Percentiles rank a stretch among this genome's conserved stretches.
These are phyloP conservation scores for Candida xiaguanensis DNA, from an alignment of 805 yeast genomes.

Conservation along the genomic window DNA sequence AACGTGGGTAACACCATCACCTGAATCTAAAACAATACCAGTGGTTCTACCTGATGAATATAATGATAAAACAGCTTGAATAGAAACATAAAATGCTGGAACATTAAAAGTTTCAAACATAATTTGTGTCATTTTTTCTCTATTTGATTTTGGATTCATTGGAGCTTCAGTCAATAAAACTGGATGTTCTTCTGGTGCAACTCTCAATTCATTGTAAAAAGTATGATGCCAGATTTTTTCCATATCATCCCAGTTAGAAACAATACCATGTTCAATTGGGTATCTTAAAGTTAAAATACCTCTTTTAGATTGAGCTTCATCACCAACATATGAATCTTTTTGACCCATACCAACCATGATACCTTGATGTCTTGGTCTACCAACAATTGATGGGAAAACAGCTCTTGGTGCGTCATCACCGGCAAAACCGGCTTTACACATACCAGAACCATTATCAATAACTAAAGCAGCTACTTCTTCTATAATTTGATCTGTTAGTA, in stretches of 20 bases:
- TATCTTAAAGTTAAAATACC: conserved; percentile 98
- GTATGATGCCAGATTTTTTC: conserved; percentile 99
- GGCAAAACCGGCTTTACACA: conserved; percentile 99
- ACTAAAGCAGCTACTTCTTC: conserved; percentile 62
- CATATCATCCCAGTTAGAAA: conserved; percentile 99
- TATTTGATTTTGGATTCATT: conserved; percentile 98
- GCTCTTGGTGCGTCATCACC: conserved; percentile 99
- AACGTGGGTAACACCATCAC: conserved; percentile 99
- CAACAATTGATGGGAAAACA: conserved; percentile 99
- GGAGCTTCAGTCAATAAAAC: conserved; percentile 99
- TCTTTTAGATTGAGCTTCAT: conserved; percentile 99
- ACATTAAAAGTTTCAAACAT: conserved; percentile 99
- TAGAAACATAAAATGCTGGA: conserved; percentile 98
- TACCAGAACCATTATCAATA: conserved; percentile 99
- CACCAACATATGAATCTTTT: conserved; percentile 99
- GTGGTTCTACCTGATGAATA: conserved; percentile 99
- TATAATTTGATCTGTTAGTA: conserved; percentile 20
- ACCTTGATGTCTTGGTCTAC: conserved; percentile 99
- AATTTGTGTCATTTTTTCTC: conserved; percentile 99
- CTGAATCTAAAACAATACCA: conserved; percentile 98
- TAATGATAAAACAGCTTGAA: conserved; percentile 96
- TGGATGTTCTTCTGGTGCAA: conserved; percentile 99
- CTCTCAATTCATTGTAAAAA: conserved; percentile 99
- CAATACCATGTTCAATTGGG: conserved; percentile 99
- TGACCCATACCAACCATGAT: conserved; percentile 99